phyloP scores from a whole-genome alignment of 805 yeast genomes.

The Maudiozyma barnettii region DNA sequence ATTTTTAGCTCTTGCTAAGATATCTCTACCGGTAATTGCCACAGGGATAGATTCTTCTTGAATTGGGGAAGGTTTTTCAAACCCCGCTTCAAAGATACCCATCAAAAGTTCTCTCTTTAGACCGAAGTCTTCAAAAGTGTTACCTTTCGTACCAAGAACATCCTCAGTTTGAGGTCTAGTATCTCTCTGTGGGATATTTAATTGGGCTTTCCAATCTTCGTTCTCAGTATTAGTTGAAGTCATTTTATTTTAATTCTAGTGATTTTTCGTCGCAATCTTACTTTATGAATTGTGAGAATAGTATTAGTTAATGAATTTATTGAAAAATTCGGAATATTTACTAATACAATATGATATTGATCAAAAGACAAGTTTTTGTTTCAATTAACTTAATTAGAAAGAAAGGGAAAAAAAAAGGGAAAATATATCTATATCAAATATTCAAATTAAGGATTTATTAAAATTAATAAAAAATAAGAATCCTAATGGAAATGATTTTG shows the following conservation, averaged over 20 bases:
- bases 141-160: constrained; percentile 84
- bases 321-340: background rate
- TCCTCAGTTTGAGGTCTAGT: constrained; percentile 96
- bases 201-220: constrained; percentile 61
- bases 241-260: background rate
- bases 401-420: background rate
- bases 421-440: background rate
- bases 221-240: constrained; percentile 2
- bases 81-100: constrained; percentile 99
- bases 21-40: constrained; percentile 90
- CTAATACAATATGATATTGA: background rate
- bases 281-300: background rate
- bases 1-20: constrained; percentile 94
- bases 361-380: background rate
- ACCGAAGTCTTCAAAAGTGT: constrained; percentile 82
- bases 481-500: background rate
- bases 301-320: too few species aligned
- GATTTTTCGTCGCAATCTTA: background rate
- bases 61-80: constrained; percentile 95
- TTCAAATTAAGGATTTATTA: background rate
- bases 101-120: constrained; percentile 86
- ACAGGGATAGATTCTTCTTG: constrained; percentile 96
- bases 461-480: background rate
- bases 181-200: constrained; percentile 76
- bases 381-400: background rate